phyloP scores from a whole-genome alignment of 768 basidiomycete species.

The Coprinellus aureogranulatus region DNA sequence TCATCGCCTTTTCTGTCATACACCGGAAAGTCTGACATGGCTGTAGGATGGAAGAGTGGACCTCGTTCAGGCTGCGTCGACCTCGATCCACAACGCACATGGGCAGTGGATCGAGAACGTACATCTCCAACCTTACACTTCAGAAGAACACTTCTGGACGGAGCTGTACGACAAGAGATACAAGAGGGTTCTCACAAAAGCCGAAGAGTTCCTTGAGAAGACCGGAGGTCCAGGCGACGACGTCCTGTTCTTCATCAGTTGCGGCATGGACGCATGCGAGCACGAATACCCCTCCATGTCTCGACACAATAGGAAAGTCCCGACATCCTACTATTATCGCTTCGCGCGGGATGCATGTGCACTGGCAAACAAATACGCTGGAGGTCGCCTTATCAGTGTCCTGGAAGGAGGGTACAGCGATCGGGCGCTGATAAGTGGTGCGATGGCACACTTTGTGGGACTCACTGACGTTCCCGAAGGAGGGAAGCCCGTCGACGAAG shows the following conservation, averaged over 20 bases:
- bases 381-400: slow-evolving; percentile 77
- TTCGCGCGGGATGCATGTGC: slow-evolving; percentile 71
- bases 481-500: slow-evolving; percentile 37
- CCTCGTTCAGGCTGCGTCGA: slow-evolving; percentile 84
- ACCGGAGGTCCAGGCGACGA: slow-evolving; percentile 68
- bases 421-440: slow-evolving; percentile 78
- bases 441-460: slow-evolving; percentile 78
- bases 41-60: slow-evolving; percentile 74
- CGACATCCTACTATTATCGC: slow-evolving; percentile 78
- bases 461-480: slow-evolving; percentile 40
- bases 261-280: slow-evolving; percentile 93
- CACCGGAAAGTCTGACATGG: not conserved
- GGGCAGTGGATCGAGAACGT: slow-evolving; percentile 88
- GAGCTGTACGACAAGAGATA: slow-evolving; percentile 69
- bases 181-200: slow-evolving; percentile 58
- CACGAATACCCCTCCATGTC: slow-evolving; percentile 92
- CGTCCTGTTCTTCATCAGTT: slow-evolving; percentile 85
- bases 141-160: slow-evolving; percentile 73
- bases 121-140: slow-evolving; percentile 71
- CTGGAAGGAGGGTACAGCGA: slow-evolving; percentile 97
- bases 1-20: not conserved
- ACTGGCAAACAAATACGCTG: slow-evolving; percentile 64
- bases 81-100: slow-evolving; percentile 72
- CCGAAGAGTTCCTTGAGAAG: slow-evolving; percentile 64
- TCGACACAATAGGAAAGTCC: slow-evolving; percentile 86